phyloP scores from a whole-genome alignment of 495 filamentous ascomycete genomes.

The Hypoxylon rickii region DNA sequence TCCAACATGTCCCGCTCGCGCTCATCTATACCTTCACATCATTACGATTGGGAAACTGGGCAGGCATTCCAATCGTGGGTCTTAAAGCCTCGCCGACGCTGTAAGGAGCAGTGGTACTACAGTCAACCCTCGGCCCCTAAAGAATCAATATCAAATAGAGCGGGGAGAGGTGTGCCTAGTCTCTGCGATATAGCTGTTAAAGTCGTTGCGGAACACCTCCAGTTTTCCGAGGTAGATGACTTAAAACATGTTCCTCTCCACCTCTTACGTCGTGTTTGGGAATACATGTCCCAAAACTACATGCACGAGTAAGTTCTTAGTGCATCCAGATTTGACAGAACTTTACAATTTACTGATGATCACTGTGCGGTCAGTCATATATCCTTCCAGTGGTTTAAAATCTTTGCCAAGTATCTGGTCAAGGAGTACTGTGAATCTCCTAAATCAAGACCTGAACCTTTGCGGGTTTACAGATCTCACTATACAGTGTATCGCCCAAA shows the following conservation, averaged over 20 bases:
- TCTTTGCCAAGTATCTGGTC: conserved; percentile 9
- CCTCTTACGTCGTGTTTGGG: conserved; percentile 23
- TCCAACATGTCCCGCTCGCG: too few species aligned
- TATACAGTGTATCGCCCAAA: conserved; percentile 10
- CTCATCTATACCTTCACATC: too few species aligned
- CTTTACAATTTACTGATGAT: too few species aligned
- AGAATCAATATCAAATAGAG: too few species aligned
- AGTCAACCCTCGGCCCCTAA: background rate
- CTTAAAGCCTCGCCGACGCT: too few species aligned
- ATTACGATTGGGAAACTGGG: too few species aligned
- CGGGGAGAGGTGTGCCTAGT: conserved; percentile 24
- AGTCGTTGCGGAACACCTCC: conserved; percentile 28
- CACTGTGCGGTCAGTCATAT: too few species aligned
- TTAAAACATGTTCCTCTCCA: conserved; percentile 20
- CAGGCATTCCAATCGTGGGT: too few species aligned
- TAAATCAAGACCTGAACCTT: background rate
- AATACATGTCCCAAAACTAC: conserved; percentile 7
- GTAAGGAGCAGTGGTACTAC: too few species aligned
- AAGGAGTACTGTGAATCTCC: background rate
- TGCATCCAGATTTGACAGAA: background rate
- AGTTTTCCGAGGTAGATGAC: background rate
- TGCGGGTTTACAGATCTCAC: conserved; percentile 1
- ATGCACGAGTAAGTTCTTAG: conserved; percentile 4
- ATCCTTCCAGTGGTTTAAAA: conserved; percentile 34
- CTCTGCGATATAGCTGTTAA: conserved; percentile 29